Evolutionary conservation across 1,284 basidiomycete species (phyloP).

Genomic region (Mycosarcoma maydis): DNA sequence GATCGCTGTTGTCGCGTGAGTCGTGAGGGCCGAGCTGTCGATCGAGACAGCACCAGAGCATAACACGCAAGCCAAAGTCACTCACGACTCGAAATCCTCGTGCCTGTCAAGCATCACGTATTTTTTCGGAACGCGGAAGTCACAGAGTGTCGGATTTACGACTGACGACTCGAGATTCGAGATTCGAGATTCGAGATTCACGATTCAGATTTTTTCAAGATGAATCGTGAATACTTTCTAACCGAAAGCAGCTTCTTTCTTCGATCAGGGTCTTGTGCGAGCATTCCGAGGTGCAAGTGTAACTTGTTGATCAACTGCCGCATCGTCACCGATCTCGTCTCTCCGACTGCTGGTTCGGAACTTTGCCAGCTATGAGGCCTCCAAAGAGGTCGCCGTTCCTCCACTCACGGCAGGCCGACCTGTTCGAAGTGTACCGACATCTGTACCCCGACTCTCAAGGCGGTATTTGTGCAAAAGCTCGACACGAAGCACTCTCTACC

Average conservation of each 20-base stretch:
- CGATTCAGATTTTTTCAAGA: too few relatives aligned
- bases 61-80: too few relatives aligned
- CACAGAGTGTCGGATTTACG: conserved; percentile 6
- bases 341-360: background rate
- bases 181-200: too few relatives aligned
- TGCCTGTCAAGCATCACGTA: too few relatives aligned
- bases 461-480: conserved; percentile 6
- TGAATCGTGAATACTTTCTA: too few relatives aligned
- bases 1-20: conserved; percentile 10
- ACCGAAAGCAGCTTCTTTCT: too few relatives aligned
- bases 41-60: too few relatives aligned
- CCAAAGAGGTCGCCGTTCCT: conserved; percentile 48
- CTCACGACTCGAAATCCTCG: too few relatives aligned
- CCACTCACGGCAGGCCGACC: conserved; percentile 32
- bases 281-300: too few relatives aligned
- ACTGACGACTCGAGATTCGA: too few relatives aligned
- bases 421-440: conserved; percentile 42
- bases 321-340: background rate
- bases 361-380: conserved; percentile 32
- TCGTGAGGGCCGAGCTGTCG: conserved; percentile 1
- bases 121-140: conserved; percentile 39
- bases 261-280: background rate
- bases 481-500: conserved; percentile 33
- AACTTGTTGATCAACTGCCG: background rate
- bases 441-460: conserved; percentile 37